Conservation (phyloP, 2,329 filamentous ascomycete genomes). For the Exophiala bonariae region DNA sequence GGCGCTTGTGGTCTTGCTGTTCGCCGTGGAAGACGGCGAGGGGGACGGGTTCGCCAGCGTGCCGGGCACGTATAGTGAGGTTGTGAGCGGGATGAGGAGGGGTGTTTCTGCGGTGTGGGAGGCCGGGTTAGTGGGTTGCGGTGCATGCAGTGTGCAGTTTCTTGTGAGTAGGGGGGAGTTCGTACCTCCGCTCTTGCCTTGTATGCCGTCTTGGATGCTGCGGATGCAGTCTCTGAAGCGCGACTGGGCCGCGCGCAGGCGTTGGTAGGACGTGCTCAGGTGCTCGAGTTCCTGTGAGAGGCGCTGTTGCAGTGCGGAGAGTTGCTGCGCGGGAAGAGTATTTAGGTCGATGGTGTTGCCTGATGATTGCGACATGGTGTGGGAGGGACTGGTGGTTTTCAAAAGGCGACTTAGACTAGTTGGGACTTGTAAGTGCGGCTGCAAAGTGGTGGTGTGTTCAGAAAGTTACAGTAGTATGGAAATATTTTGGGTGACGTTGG, state of each 20-base stretch:
- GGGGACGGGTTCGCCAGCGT: conserved; percentile 64
- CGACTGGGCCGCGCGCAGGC: conserved; percentile 82
- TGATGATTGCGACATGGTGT: conserved; percentile 14
- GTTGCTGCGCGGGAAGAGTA: conserved; percentile 78
- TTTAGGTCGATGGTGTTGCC: conserved; percentile 64
- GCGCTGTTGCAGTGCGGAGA: conserved; percentile 90
- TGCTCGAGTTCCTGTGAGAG: conserved; percentile 95
- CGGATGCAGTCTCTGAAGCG: conserved; percentile 90
- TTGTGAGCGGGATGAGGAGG: conserved; percentile 91
- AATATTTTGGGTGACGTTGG: neutral
- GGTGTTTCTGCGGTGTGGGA: conserved; percentile 33
- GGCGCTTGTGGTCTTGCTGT: neutral
- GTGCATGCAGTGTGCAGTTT: too few species aligned
- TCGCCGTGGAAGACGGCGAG: conserved; percentile 2
- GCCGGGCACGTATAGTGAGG: conserved; percentile 90
- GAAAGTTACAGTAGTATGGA: neutral
- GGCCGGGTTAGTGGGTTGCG: conserved; percentile 40
- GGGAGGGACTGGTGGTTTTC: neutral
- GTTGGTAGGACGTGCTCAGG: conserved; percentile 83
- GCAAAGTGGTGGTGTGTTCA: neutral
- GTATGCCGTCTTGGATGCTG: conserved; percentile 66
- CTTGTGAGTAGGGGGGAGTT: neutral
- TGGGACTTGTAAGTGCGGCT: too few species aligned
- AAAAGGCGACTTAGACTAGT: too few species aligned
- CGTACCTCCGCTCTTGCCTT: conserved; percentile 24